Percentiles rank a stretch among this genome's conserved stretches.
Conservation (phyloP, 2,329 filamentous ascomycete genomes). For the Ophiocordyceps australis region DNA sequence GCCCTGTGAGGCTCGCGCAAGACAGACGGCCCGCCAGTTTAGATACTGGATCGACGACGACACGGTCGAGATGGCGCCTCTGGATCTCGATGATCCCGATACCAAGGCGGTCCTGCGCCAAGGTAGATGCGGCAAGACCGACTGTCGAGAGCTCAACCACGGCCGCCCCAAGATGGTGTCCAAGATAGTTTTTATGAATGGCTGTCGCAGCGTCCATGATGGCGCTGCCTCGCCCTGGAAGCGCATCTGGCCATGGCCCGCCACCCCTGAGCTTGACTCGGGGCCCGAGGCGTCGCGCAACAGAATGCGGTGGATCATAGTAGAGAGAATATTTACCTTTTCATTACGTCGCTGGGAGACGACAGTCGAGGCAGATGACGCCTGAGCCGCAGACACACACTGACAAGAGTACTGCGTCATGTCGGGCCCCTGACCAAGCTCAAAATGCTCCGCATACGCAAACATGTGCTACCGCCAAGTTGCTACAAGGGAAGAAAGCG, state of each 20-base stretch:
- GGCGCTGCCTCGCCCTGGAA: conserved; percentile 11
- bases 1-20: conserved; percentile 10
- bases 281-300: no score
- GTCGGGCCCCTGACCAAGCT: no score
- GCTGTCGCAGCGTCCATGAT: conserved; percentile 9
- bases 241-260: conserved; percentile 14
- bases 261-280: no score
- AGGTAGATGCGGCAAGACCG: conserved; percentile 14
- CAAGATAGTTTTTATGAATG: conserved; percentile 17
- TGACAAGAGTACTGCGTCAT: no score
- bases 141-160: conserved; percentile 16
- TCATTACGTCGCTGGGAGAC: conserved; percentile 16
- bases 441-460: no score
- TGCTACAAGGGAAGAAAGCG: no score
- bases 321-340: conserved; percentile 18
- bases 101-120: conserved; percentile 13
- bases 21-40: conserved; percentile 16
- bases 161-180: conserved; percentile 18
- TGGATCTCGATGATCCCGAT: conserved; percentile 15
- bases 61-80: conserved; percentile 16
- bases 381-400: no score
- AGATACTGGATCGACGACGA: conserved; percentile 18
- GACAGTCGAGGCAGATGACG: conserved; percentile 10
- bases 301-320: conserved; percentile 17
- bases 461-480: no score